Percentiles rank a stretch among this genome's conserved stretches.
Conservation (phyloP, 352 stramenopile species). For the Globisporangium splendens region DNA sequence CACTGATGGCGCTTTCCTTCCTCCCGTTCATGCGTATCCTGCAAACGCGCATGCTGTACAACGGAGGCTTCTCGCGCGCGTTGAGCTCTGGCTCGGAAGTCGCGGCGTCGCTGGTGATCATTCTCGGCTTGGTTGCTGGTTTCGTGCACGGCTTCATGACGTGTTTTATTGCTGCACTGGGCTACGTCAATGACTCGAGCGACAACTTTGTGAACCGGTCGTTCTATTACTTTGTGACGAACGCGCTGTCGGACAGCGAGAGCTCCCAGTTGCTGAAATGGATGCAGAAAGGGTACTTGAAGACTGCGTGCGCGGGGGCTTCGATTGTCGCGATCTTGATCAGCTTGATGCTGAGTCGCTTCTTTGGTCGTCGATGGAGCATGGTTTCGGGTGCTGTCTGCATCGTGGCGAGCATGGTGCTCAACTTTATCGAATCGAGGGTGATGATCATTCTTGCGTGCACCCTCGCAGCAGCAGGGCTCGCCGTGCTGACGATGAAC, state of each 20-base stretch:
- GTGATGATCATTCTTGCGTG: conserved; percentile 50
- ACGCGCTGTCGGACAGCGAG: conserved; percentile 25
- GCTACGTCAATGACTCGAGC: conserved; percentile 69
- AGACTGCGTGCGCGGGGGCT: conserved; percentile 43
- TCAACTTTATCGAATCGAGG: conserved; percentile 64
- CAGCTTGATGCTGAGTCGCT: conserved; percentile 51
- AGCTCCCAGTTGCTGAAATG: conserved; percentile 39
- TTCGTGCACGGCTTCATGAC: conserved; percentile 79
- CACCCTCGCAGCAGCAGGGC: conserved; percentile 49
- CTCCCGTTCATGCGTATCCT: conserved; percentile 86
- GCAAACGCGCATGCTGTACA: conserved; percentile 87
- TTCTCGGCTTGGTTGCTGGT: conserved; percentile 68
- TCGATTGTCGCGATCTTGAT: conserved; percentile 48
- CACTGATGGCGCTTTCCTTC: conserved; percentile 66
- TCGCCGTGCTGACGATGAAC: conserved; percentile 68
- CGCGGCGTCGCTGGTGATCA: conserved; percentile 74
- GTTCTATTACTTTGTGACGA: conserved; percentile 63
- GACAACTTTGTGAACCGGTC: conserved; percentile 77
- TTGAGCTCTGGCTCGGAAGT: conserved; percentile 78
- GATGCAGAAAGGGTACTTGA: conserved; percentile 54
- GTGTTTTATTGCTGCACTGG: conserved; percentile 63
- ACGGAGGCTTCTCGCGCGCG: conserved; percentile 76
- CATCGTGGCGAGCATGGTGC: conserved; percentile 40
- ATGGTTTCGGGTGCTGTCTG: conserved; percentile 56
- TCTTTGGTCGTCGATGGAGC: conserved; percentile 52